phyloP scores from a whole-genome alignment of 1,139 yeast species.

The Magnusiomyces clavatus region DNA sequence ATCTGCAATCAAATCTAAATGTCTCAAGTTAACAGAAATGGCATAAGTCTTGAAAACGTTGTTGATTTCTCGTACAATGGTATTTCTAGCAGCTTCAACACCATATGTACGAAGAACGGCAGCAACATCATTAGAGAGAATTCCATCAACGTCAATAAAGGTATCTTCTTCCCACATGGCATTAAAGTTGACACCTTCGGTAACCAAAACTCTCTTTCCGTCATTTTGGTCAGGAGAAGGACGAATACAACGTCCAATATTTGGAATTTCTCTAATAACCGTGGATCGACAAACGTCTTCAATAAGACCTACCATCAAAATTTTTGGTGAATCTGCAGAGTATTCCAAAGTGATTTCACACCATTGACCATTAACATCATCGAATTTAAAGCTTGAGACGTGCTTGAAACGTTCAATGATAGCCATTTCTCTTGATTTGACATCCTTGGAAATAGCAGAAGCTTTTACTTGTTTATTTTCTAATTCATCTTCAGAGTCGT shows the following conservation, averaged over 20 bases:
- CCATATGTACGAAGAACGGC: slow-evolving; percentile 91
- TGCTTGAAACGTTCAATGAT: slow-evolving; percentile 66
- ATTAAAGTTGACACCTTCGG: slow-evolving; percentile 96
- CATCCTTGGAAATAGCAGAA: slow-evolving; percentile 26
- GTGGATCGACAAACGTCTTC: slow-evolving; percentile 86
- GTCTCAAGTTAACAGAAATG: slow-evolving; percentile 86
- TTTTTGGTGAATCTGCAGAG: slow-evolving; percentile 80
- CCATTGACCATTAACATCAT: slow-evolving; percentile 84
- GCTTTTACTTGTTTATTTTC: slow-evolving; percentile 5
- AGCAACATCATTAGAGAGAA: slow-evolving; percentile 86
- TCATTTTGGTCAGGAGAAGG: slow-evolving; percentile 56
- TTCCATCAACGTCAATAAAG: slow-evolving; percentile 79
- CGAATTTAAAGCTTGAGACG: slow-evolving; percentile 77
- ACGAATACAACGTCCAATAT: slow-evolving; percentile 87
- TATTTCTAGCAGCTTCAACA: slow-evolving; percentile 97
- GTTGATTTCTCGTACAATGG: slow-evolving; percentile 92
- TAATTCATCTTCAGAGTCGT: slow-evolving; percentile 28
- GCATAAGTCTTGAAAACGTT: slow-evolving; percentile 96
- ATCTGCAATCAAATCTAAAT: slow-evolving; percentile 93
- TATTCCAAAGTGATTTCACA: slow-evolving; percentile 82
- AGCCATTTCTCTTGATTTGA: slow-evolving; percentile 78
- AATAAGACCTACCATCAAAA: slow-evolving; percentile 93
- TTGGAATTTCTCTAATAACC: slow-evolving; percentile 88
- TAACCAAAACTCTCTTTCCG: slow-evolving; percentile 62
- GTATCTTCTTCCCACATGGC: slow-evolving; percentile 99